A percentile compares a stretch with the other conserved stretches of the same genome.
phyloP scores from a whole-genome alignment of 805 yeast genomes.

The Metschnikowia cubensis region DNA sequence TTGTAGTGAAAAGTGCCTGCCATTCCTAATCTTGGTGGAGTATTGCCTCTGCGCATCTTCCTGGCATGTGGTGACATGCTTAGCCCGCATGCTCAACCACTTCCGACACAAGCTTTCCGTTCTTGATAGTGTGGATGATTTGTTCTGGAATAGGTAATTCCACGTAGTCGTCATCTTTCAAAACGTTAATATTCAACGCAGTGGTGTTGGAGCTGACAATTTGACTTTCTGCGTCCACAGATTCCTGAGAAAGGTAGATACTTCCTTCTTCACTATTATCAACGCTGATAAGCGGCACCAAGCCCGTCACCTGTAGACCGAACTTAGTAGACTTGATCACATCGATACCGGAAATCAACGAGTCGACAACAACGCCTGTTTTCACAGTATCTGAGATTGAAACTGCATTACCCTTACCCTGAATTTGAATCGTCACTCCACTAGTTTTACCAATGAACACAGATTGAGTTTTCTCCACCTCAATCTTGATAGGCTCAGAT shows the following conservation, averaged over 20 bases:
- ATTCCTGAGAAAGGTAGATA: conserved; percentile 68
- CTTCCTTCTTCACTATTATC: conserved; percentile 89
- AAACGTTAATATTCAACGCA: conserved; percentile 79
- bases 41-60: not conserved
- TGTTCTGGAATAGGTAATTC: conserved; percentile 93
- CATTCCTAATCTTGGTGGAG: not conserved
- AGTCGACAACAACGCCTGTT: conserved; percentile 76
- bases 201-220: conserved; percentile 83
- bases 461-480: conserved; percentile 82
- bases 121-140: conserved; percentile 63
- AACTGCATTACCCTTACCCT: conserved; percentile 89
- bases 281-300: conserved; percentile 75
- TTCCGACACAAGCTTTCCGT: conserved; percentile 60
- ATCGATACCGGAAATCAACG: conserved; percentile 83
- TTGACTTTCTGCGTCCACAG: conserved; percentile 60
- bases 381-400: conserved; percentile 69
- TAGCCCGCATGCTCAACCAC: conserved; percentile 83
- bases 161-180: conserved; percentile 68
- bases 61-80: not conserved
- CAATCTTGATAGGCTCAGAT: conserved; percentile 57
- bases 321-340: conserved; percentile 75
- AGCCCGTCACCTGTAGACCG: conserved; percentile 82
- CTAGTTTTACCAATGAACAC: conserved; percentile 81
- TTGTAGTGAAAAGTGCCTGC: not conserved
- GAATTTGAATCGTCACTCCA: conserved; percentile 70